Conservation (phyloP, 352 stramenopile species). For the Phytophthora hibernalis region DNA sequence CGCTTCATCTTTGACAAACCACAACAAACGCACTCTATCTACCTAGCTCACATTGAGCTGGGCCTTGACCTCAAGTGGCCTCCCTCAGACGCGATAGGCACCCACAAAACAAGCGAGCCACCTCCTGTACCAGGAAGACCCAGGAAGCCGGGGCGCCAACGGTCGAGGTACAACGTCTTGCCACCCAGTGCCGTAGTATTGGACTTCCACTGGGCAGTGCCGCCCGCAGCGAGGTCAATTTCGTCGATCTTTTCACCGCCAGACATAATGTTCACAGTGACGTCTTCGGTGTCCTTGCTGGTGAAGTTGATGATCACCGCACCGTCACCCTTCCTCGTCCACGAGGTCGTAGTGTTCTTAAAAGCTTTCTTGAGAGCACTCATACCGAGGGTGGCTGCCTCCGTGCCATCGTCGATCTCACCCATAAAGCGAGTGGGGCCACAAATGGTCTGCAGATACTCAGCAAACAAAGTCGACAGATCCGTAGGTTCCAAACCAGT, state of each 20-base stretch:
- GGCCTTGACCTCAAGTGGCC: constrained; percentile 54
- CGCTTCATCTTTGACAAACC: constrained; percentile 12
- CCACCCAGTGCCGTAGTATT: constrained; percentile 43
- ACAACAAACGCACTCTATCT: constrained; percentile 14
- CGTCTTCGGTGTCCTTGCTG: constrained; percentile 49
- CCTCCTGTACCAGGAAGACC: constrained; percentile 62
- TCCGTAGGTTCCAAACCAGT: constrained; percentile 54
- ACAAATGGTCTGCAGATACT: constrained; percentile 67
- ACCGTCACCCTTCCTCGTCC: constrained; percentile 49
- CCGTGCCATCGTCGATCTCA: constrained; percentile 54
- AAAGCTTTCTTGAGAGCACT: constrained; percentile 51
- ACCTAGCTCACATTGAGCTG: constrained; percentile 56
- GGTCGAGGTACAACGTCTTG: constrained; percentile 77
- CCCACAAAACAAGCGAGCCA: constrained; percentile 65
- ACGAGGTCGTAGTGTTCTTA: constrained; percentile 42
- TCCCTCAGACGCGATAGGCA: constrained; percentile 43
- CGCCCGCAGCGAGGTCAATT: constrained; percentile 43
- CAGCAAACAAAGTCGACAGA: constrained; percentile 47
- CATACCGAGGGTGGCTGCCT: constrained; percentile 46
- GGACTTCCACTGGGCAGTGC: constrained; percentile 43
- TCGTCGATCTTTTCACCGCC: constrained; percentile 47
- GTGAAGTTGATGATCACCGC: constrained; percentile 48
- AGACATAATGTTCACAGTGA: constrained; percentile 56
- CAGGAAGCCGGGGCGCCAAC: constrained; percentile 61
- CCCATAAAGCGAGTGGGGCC: constrained; percentile 55